A percentile compares a stretch with the other conserved stretches of the same genome.
Conservation (phyloP, 2,329 filamentous ascomycete genomes). For the Aureobasidium musti region DNA sequence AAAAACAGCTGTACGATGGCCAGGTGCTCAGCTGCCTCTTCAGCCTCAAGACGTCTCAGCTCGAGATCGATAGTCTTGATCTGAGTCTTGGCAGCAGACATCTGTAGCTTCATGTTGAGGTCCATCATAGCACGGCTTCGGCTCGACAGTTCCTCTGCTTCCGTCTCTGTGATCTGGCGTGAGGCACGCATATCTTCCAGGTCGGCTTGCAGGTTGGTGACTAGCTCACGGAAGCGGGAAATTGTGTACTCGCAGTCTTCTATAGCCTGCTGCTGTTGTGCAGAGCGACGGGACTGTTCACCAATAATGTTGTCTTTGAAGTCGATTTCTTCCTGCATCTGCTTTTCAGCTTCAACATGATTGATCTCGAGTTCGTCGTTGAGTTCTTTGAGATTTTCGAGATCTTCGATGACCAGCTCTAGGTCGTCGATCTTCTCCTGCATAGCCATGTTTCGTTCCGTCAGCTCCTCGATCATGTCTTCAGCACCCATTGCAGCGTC, state of each 20-base stretch:
- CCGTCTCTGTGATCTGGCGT: conserved; percentile 86
- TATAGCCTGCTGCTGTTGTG: conserved; percentile 75
- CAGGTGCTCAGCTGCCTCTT: conserved; percentile 85
- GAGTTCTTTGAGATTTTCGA: conserved; percentile 86
- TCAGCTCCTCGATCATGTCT: conserved; percentile 90
- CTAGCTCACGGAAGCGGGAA: conserved; percentile 83
- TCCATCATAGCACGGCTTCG: conserved; percentile 95
- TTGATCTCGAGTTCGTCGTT: conserved; percentile 94
- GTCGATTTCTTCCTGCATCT: conserved; percentile 91
- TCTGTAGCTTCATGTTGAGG: conserved; percentile 89
- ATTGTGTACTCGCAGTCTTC: conserved; percentile 91
- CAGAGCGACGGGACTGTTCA: conserved; percentile 73
- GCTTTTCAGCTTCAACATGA: conserved; percentile 88
- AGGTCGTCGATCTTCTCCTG: conserved; percentile 82
- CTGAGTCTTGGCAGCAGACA: conserved; percentile 86
- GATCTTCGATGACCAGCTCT: conserved; percentile 76
- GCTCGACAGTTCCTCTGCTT: conserved; percentile 85
- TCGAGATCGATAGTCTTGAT: conserved; percentile 94
- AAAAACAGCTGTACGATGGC: conserved; percentile 87
- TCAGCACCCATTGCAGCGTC: conserved; percentile 86
- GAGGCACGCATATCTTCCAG: conserved; percentile 90
- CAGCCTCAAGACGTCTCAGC: conserved; percentile 79
- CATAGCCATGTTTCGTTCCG: conserved; percentile 81
- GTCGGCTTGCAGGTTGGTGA: conserved; percentile 80
- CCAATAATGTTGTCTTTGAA: conserved; percentile 79